Percentiles rank a stretch among this genome's conserved stretches.
Evolutionary conservation across 805 yeast genomes (phyloP).

Genomic region (Candida ficus): DNA sequence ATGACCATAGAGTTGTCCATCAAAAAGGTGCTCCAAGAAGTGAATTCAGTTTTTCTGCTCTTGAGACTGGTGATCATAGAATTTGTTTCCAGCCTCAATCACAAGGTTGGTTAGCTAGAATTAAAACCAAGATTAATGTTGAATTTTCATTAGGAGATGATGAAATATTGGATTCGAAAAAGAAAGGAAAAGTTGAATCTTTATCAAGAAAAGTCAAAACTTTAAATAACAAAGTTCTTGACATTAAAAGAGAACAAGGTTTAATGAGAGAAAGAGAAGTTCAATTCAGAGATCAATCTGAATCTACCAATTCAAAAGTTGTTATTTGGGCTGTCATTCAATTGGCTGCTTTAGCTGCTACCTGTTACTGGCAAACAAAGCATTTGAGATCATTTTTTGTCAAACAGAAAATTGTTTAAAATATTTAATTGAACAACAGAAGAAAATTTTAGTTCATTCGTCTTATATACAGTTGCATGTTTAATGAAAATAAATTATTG

Average conservation of each 20-base stretch:
- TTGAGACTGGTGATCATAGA: constrained; percentile 83
- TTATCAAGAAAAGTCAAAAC: constrained; percentile 51
- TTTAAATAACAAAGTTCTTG: constrained; percentile 52
- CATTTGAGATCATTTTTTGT: constrained; percentile 79
- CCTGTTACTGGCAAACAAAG: constrained; percentile 72
- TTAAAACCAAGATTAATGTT: constrained; percentile 61
- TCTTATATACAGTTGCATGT: too few species aligned
- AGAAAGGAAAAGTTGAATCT: constrained; percentile 47
- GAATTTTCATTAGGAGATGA: constrained; percentile 70
- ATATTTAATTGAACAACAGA: too few species aligned
- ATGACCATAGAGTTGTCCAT: constrained; percentile 68
- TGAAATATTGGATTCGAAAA: constrained; percentile 56
- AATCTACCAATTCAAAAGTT: constrained; percentile 67
- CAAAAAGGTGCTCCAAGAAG: constrained; percentile 61
- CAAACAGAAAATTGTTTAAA: constrained; percentile 54
- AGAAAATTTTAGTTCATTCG: too few species aligned
- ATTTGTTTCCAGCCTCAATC: constrained; percentile 64
- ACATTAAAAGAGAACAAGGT: constrained; percentile 61
- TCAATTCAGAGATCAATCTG: constrained; percentile 70
- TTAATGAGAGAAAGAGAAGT: constrained; percentile 67
- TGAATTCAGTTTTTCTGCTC: constrained; percentile 77
- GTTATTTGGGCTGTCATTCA: constrained; percentile 73
- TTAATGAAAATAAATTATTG: too few species aligned
- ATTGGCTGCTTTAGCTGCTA: constrained; percentile 55
- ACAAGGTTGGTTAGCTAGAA: constrained; percentile 30